Evolutionary conservation across 441 rosid genomes (phyloP).

Genomic region (Populus hybrid): DNA sequence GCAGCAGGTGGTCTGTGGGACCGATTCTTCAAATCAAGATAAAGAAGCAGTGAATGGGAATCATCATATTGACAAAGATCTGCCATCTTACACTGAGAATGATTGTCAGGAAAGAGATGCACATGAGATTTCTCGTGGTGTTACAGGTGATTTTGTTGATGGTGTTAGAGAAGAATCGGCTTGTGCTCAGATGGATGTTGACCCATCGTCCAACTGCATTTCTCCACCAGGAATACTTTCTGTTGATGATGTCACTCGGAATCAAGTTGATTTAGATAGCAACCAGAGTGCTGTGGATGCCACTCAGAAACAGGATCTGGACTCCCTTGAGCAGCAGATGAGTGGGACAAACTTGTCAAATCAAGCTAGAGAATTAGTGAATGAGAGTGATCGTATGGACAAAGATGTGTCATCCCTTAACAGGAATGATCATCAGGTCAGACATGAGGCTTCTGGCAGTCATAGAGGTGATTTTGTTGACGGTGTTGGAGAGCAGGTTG

Average conservation of each 20-base stretch:
- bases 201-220: slow-evolving; percentile 19
- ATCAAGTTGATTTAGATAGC: not conserved
- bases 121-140: slow-evolving; percentile 13
- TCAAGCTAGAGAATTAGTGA: slow-evolving; percentile 17
- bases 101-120: slow-evolving; percentile 2
- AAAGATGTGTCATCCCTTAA: slow-evolving; percentile 20
- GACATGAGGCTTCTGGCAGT: slow-evolving; percentile 15
- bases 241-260: slow-evolving; percentile 7
- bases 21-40: slow-evolving; percentile 15
- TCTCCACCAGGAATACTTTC: slow-evolving; percentile 16
- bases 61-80: slow-evolving; percentile 13
- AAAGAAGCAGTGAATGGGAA: slow-evolving; percentile 16
- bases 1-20: slow-evolving; percentile 13
- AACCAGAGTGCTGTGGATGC: not conserved
- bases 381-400: slow-evolving; percentile 13
- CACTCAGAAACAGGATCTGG: not conserved
- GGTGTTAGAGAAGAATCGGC: slow-evolving; percentile 21
- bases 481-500: slow-evolving; percentile 21
- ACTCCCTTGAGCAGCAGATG: slow-evolving; percentile 16
- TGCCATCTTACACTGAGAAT: slow-evolving; percentile 14
- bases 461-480: slow-evolving; percentile 20
- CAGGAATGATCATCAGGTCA: slow-evolving; percentile 6
- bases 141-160: slow-evolving; percentile 20
- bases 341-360: slow-evolving; percentile 7
- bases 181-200: slow-evolving; percentile 25